phyloP scores from a whole-genome alignment of 148 eudicot genomes.

The Camellia sinensis region DNA sequence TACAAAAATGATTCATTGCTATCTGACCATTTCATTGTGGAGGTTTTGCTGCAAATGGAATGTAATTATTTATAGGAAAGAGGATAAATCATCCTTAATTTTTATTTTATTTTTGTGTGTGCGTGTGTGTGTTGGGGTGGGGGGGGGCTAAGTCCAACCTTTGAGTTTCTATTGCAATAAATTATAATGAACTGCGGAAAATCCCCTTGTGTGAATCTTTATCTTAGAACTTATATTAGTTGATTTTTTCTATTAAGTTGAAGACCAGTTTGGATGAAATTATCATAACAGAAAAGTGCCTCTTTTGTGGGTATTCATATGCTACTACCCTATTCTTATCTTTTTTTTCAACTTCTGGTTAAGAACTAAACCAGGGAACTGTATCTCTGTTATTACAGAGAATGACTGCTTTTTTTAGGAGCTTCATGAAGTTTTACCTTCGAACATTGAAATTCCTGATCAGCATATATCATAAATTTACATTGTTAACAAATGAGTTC shows the following conservation, averaged over 20 bases:
- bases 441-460: neutral
- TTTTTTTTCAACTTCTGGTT: neutral
- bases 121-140: too few species aligned
- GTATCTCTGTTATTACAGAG: neutral
- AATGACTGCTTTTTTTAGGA: neutral
- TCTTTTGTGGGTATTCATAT: slow-evolving; percentile 1
- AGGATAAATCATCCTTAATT: too few species aligned
- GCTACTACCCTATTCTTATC: neutral
- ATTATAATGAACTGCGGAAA: too few species aligned
- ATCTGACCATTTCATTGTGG: too few species aligned
- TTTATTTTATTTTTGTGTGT: too few species aligned
- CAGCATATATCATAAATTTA: neutral
- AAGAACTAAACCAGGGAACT: neutral
- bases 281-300: neutral
- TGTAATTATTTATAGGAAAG: too few species aligned
- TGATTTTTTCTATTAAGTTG: neutral
- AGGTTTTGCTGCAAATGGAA: too few species aligned
- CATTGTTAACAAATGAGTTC: neutral
- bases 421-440: neutral
- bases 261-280: neutral
- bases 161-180: too few species aligned
- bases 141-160: too few species aligned
- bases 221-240: neutral
- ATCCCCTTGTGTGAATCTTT: too few species aligned
- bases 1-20: too few species aligned